Conservation (phyloP, 2,329 filamentous ascomycete genomes). For the Exophiala viscosa region DNA sequence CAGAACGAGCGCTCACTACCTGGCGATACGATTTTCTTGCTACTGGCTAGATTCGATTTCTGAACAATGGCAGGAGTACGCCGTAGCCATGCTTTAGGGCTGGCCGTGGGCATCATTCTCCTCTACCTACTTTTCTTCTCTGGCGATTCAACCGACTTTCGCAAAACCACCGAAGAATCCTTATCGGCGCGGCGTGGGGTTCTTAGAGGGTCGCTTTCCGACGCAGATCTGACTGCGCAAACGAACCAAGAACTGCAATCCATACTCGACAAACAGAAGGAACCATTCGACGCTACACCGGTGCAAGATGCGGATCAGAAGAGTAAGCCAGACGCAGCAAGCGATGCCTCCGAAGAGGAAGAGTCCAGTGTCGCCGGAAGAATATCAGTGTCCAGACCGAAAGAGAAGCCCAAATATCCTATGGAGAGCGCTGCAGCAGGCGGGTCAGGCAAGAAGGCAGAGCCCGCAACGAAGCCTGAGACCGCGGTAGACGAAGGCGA, state of each 20-base stretch:
- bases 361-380: constrained; percentile 33
- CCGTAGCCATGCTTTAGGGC: constrained; percentile 18
- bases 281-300: constrained; percentile 6
- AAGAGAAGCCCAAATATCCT: constrained; percentile 26
- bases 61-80: constrained; percentile 15
- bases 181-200: constrained; percentile 20
- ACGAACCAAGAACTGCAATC: constrained; percentile 25
- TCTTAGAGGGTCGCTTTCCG: constrained; percentile 23
- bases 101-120: constrained; percentile 18
- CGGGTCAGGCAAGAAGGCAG: background rate
- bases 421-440: constrained; percentile 5
- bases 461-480: constrained; percentile 14
- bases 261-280: constrained; percentile 22
- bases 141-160: constrained; percentile 21
- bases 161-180: constrained; percentile 26
- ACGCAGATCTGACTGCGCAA: constrained; percentile 24
- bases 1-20: too few relatives aligned
- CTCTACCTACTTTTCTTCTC: constrained; percentile 28
- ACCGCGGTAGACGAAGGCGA: constrained; percentile 46
- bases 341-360: constrained; percentile 4
- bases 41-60: background rate
- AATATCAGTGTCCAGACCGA: constrained; percentile 32
- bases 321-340: background rate
- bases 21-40: background rate
- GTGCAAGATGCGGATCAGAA: constrained; percentile 2